Percentiles rank a stretch among this genome's conserved stretches.
Evolutionary conservation across 2,329 filamentous ascomycete species (phyloP).

Genomic region (Sphaerulina populicola): DNA sequence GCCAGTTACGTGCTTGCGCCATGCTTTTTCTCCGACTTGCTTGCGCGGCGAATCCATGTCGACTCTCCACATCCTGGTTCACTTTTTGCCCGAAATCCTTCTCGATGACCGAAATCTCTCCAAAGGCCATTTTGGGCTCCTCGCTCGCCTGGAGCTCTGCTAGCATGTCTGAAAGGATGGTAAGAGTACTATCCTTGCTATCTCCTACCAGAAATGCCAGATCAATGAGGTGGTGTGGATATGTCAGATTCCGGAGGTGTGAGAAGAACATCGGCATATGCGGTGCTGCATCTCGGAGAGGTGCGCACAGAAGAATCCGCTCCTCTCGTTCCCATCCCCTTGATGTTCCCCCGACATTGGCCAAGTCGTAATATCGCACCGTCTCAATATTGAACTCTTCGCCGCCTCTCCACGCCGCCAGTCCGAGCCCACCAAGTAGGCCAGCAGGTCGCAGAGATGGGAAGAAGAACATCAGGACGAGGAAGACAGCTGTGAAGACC

Average conservation of each 20-base stretch:
- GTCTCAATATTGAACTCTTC: conserved; percentile 80
- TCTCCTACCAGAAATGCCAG: conserved; percentile 95
- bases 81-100: conserved; percentile 99
- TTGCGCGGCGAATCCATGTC: conserved; percentile 94
- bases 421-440: conserved; percentile 52
- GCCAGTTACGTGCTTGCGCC: conserved; percentile 96
- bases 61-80: conserved; percentile 92
- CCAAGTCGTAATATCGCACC: conserved; percentile 92
- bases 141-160: conserved; percentile 70
- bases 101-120: conserved; percentile 94
- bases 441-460: conserved; percentile 58
- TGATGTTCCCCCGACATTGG: conserved; percentile 81
- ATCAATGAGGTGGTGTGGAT: conserved; percentile 93
- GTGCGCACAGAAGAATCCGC: conserved; percentile 87
- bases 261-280: conserved; percentile 98
- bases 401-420: conserved; percentile 47
- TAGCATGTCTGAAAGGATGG: conserved; percentile 65
- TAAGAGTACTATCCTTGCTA: conserved; percentile 83
- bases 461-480: conserved; percentile 63
- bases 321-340: conserved; percentile 95
- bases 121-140: conserved; percentile 74
- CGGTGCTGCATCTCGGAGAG: conserved; percentile 80
- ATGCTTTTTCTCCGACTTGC: conserved; percentile 90
- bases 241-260: conserved; percentile 93
- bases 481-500: conserved; percentile 47